Base-by-base conservation (phyloP, 768 basidiomycete species). In the Russula virescens region DNA sequence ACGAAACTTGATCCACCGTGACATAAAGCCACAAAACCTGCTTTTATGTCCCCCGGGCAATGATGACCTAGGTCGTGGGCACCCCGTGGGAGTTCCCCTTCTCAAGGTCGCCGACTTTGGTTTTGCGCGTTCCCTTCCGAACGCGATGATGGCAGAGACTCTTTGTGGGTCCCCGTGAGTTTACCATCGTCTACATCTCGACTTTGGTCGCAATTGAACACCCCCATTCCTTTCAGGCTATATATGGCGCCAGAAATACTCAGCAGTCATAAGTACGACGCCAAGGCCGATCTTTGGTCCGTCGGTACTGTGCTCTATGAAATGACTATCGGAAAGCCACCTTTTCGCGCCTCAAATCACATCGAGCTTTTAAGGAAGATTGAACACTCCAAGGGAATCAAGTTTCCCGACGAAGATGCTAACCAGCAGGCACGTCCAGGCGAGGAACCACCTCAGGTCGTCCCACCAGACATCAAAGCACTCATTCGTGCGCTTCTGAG, bases 161-260 rank as follows among this genome's bases (percentile, higher is more conserved):
- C 79, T 99, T 2, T 99, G 97, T 72, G 96, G 97, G 3, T 97
- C 94, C 14, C 97, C 96, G 87, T 95, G 71, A 75, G 92, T 83
- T 23, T 35, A 54, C 28, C 7, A 7, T 25, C 16, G 5, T 34
- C 19, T 3, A 40, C n/a, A 18, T 21, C 21, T 21, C 1, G 28
- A 10, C 2, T 23, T 13, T 18, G 6, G 19, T 26, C 8, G 9
- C 28, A 25, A 34, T 38, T 31, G 4, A 62, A 28, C 31, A 28
- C 51, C 7, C 21, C 18, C n/a, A 10, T 48, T 35, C 18, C 58
- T 51, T 16, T 7, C 60, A 94, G 93, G 52, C 76, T 99, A 34
- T 99, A 99, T 76, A 99, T 98, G 97, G 97, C 97, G 0, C 97
- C 97, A 0, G 97, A 99, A 75, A 98, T 99, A 69, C 77, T 99